Base-by-base conservation (phyloP, 345 rosid species). In the Raphanus raphanistrum region DNA sequence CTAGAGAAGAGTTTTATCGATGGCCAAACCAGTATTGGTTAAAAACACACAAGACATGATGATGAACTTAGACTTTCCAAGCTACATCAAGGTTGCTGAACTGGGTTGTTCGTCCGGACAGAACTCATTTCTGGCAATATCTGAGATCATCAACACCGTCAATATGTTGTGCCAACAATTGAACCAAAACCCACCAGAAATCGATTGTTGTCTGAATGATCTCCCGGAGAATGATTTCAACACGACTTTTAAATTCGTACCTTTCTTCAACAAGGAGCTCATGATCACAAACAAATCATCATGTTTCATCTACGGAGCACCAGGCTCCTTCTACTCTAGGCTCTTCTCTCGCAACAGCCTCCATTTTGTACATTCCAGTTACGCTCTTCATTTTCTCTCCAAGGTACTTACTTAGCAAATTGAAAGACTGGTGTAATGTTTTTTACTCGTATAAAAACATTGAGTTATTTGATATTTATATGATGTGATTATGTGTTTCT, bases 91-190 rank as follows among this genome's bases (percentile, higher is more conserved):
- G 11, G 50, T 79, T 21, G 87, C 84, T 5, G 90, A 87, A 16
- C 45, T 87, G 66, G 90, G 88, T 48, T 87, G 90, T 21, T 80
- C 88, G 26, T 83, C 90, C 11, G 90, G 85, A 32, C 79, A 83
- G 57, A 87, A 81, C 62, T 25, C 90, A 0, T 59, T 85, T 25
- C 5, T 82, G 45, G 75, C 75, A 10, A 17, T 77, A 6, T 77
- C 71, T 29, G 70, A 70, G 70, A 70, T 77, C 65, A 17, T 80
- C 9, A 76, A 82, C 8, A 57, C 63, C 3, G 27, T 83, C 5
- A 59, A 52, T 21, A 35, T 25, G 33, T 15, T 79, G 1, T 77
- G 70, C 9, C 73, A 17, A 35, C 7, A 54, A 13, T 3, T 1
- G 66, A 45, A 64, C 25, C 15, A 26, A 11, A 80, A 67, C 12